These are phyloP conservation scores for Nemophila menziesii DNA, from an alignment of 257 asterid genomes.

Conservation along the genomic window DNA sequence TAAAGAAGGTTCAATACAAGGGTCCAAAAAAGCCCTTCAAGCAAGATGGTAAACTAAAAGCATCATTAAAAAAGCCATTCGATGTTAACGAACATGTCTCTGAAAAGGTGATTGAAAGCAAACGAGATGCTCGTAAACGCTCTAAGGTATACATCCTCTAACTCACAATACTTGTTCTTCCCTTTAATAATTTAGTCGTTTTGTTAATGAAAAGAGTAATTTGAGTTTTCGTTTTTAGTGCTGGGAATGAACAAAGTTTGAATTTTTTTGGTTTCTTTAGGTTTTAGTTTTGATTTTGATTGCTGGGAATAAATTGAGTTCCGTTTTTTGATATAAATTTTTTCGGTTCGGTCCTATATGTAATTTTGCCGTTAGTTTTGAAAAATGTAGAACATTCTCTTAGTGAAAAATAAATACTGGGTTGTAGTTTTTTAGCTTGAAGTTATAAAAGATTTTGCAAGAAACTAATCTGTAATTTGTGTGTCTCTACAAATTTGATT, in stretches of 20 bases:
- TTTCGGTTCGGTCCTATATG: too few species aligned
- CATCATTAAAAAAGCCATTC: slow-evolving; percentile 7
- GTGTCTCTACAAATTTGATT: too few species aligned
- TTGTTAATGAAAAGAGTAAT: background rate
- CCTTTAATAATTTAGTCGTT: background rate
- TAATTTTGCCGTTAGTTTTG: too few species aligned
- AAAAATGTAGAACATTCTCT: too few species aligned
- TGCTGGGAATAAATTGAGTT: too few species aligned
- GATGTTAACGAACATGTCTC: slow-evolving; percentile 17
- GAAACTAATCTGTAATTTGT: too few species aligned
- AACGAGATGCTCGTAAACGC: slow-evolving; percentile 43
- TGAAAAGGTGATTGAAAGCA: slow-evolving; percentile 35
- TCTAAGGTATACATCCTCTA: slow-evolving; percentile 44
- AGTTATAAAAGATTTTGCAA: too few species aligned
- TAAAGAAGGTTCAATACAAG: too few species aligned
- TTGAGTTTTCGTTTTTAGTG: background rate
- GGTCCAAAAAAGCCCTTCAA: slow-evolving; percentile 28
- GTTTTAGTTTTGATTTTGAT: background rate
- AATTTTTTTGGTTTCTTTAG: background rate
- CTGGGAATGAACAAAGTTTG: slow-evolving; percentile 2
- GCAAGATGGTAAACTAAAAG: slow-evolving; percentile 2
- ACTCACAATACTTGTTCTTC: background rate
- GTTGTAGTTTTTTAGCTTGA: too few species aligned
- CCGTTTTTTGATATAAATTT: background rate
- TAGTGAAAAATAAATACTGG: too few species aligned